phyloP scores from a whole-genome alignment of 1,284 basidiomycete genomes.

The Fistulinella staudtii region DNA sequence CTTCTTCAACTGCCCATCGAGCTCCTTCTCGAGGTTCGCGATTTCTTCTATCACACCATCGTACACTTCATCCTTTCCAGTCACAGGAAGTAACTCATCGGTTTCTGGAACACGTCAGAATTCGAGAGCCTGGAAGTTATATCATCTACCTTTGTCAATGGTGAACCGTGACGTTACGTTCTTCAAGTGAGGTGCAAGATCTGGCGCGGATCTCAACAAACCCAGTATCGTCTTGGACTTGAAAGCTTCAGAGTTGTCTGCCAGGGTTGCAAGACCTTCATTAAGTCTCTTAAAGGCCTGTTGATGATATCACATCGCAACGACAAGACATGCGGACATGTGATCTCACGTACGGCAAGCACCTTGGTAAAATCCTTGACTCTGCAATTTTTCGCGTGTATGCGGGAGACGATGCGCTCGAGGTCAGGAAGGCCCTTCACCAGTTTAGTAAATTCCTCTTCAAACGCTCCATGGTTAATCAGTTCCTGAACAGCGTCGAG shows the following conservation, averaged over 20 bases:
- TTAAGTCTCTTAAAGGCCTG: constrained; percentile 78
- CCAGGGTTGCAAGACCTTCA: constrained; percentile 61
- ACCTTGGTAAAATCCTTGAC: constrained; percentile 85
- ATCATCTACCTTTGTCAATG: constrained; percentile 53
- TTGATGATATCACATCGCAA: constrained; percentile 4
- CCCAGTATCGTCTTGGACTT: constrained; percentile 71
- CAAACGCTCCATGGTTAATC: constrained; percentile 72
- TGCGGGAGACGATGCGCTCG: constrained; percentile 88
- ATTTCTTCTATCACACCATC: constrained; percentile 76
- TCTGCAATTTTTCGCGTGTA: constrained; percentile 87
- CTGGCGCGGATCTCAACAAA: constrained; percentile 77
- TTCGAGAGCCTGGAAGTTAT: constrained; percentile 7
- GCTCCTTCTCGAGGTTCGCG: constrained; percentile 57
- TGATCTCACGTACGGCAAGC: constrained; percentile 51
- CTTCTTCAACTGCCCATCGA: constrained; percentile 64
- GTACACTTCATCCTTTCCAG: constrained; percentile 82
- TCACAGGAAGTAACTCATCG: constrained; percentile 68
- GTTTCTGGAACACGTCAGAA: constrained; percentile 38
- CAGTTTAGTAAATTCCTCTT: constrained; percentile 67
- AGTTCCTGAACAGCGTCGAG: constrained; percentile 92
- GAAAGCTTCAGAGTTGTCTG: constrained; percentile 67
- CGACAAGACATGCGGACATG: neutral
- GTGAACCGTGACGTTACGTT: constrained; percentile 71
- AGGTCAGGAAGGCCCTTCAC: constrained; percentile 86
- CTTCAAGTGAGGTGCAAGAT: constrained; percentile 66